phyloP scores from a whole-genome alignment of 495 filamentous ascomycete species.

The Aspergillus homomorphus region DNA sequence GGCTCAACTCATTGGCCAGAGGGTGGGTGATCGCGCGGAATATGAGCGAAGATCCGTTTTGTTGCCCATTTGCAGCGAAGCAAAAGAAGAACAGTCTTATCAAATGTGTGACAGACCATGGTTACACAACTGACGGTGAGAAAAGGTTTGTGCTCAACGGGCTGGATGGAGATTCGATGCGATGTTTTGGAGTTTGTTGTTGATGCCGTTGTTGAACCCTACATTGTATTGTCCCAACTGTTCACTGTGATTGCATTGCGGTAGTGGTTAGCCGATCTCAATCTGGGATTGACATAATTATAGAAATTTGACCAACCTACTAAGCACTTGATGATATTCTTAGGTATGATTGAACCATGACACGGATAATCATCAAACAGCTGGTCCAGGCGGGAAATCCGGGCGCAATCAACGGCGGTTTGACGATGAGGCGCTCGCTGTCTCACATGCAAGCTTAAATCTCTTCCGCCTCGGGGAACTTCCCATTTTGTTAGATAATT shows the following conservation, averaged over 20 bases:
- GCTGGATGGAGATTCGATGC: background rate
- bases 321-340: background rate
- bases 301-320: background rate
- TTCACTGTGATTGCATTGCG: too few relatives aligned
- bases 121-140: background rate
- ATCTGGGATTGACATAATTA: too few relatives aligned
- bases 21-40: constrained; percentile 1
- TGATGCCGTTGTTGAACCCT: background rate
- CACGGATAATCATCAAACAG: background rate
- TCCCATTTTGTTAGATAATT: background rate
- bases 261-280: too few relatives aligned
- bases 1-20: background rate
- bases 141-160: background rate
- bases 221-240: background rate
- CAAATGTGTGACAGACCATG: background rate
- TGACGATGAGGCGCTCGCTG: constrained; percentile 6
- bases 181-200: background rate
- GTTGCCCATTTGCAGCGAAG: background rate
- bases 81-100: background rate
- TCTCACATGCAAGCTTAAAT: constrained; percentile 6
- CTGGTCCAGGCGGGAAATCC: constrained; percentile 3
- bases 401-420: constrained; percentile 6
- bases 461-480: background rate
- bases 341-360: background rate
- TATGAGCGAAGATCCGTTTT: background rate